phyloP scores from a whole-genome alignment of 768 basidiomycete species.

The Psilocybe tampanensis region DNA sequence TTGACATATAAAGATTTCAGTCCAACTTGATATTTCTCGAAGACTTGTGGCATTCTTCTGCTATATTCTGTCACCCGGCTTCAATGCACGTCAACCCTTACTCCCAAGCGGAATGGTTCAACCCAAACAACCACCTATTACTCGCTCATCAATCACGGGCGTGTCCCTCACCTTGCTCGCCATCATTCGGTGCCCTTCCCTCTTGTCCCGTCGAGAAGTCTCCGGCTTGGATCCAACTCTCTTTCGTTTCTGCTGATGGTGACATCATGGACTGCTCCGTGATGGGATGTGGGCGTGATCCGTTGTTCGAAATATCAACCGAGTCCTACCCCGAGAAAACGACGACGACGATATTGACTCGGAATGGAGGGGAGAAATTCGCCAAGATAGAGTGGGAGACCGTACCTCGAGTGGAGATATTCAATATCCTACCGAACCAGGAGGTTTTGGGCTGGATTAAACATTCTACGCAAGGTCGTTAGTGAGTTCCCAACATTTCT shows the following conservation, averaged over 20 bases:
- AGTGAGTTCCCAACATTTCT: neutral
- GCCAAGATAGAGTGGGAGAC: constrained; percentile 20
- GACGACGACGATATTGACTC: constrained; percentile 16
- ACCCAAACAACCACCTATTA: constrained; percentile 10
- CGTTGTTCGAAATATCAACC: constrained; percentile 19
- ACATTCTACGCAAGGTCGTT: neutral
- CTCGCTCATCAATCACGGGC: neutral
- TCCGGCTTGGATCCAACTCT: constrained; percentile 20
- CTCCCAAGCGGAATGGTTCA: constrained; percentile 23
- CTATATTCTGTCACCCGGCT: neutral
- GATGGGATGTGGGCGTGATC: constrained; percentile 16
- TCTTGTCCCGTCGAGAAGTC: constrained; percentile 15
- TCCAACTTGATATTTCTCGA: neutral
- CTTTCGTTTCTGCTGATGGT: constrained; percentile 18
- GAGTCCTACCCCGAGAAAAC: constrained; percentile 4
- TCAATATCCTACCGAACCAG: neutral
- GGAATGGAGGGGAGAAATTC: constrained; percentile 13
- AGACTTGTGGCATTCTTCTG: neutral
- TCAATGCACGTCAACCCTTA: constrained; percentile 18
- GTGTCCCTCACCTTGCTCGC: constrained; percentile 10
- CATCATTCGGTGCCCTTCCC: constrained; percentile 23
- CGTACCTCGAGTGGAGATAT: neutral
- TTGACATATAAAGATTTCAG: neutral
- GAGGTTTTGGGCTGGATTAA: neutral
- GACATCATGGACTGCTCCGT: constrained; percentile 23